phyloP scores from a whole-genome alignment of 257 asterid species.

The Solanum etuberosum region DNA sequence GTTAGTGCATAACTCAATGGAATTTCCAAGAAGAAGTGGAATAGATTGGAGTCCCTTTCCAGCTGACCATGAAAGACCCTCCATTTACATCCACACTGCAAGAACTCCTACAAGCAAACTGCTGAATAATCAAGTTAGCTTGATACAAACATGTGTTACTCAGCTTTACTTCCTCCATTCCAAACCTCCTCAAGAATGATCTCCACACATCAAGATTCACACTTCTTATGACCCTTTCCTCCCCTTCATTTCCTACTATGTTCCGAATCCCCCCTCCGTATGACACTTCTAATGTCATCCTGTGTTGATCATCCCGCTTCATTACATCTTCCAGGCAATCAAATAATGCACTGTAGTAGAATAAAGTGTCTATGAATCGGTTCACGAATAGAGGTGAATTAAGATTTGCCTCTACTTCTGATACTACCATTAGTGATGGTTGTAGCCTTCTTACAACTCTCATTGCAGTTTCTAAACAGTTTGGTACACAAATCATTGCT shows the following conservation, averaged over 20 bases:
- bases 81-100: constrained; percentile 13
- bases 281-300: constrained; percentile 8
- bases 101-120: constrained; percentile 8
- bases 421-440: constrained; percentile 16
- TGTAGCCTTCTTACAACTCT: constrained; percentile 1
- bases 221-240: constrained; percentile 13
- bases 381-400: constrained; percentile 23
- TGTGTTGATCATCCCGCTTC: constrained; percentile 1
- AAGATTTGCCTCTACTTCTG: constrained; percentile 20
- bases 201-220: constrained; percentile 26
- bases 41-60: constrained; percentile 39
- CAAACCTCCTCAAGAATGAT: constrained; percentile 23
- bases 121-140: constrained; percentile 21
- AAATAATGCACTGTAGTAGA: constrained; percentile 16
- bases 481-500: constrained; percentile 1
- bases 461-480: constrained; percentile 13
- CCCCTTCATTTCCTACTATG: constrained; percentile 18
- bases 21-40: constrained; percentile 35
- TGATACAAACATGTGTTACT: constrained; percentile 22
- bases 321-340: constrained; percentile 19
- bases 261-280: background rate
- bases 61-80: constrained; percentile 14
- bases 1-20: background rate
- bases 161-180: constrained; percentile 26
- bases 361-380: constrained; percentile 20